These are phyloP conservation scores for Globisporangium mamillatum DNA, from an alignment of 352 stramenopile genomes.

Conservation along the genomic window DNA sequence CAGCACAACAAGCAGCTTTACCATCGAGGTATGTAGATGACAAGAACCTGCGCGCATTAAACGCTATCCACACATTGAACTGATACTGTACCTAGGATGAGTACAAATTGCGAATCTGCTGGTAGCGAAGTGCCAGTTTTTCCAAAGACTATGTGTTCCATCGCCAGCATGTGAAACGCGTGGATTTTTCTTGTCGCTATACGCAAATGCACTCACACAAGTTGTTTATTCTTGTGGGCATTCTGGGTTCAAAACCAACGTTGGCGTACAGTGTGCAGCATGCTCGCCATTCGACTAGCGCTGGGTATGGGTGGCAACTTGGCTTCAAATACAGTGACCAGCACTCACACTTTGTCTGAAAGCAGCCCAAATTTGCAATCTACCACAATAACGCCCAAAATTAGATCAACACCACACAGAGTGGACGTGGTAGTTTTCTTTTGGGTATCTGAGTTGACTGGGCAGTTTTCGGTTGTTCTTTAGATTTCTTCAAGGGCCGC, in stretches of 20 bases:
- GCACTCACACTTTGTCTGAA: not conserved
- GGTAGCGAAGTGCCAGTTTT: too few relatives aligned
- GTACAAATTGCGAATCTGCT: not conserved
- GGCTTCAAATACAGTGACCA: slow-evolving; percentile 2
- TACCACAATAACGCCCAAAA: not conserved
- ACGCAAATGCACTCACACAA: not conserved
- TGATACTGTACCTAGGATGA: not conserved
- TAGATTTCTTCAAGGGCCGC: slow-evolving; percentile 12
- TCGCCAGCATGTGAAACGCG: not conserved
- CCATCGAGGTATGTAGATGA: not conserved
- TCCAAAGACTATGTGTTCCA: too few relatives aligned
- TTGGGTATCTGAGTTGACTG: not conserved
- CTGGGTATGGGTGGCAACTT: not conserved
- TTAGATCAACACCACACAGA: not conserved
- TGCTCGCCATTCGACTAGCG: not conserved
- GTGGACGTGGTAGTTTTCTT: not conserved
- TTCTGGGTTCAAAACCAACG: not conserved
- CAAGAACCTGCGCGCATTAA: slow-evolving; percentile 1
- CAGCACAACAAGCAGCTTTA: not conserved
- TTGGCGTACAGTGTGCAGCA: not conserved
- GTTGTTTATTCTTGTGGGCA: slow-evolving; percentile 6
- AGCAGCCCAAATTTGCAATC: not conserved
- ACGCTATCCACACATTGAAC: too few relatives aligned
- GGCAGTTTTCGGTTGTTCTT: slow-evolving; percentile 9
- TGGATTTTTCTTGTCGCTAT: slow-evolving; percentile 11